A percentile compares a stretch with the other conserved stretches of the same genome.
These are phyloP conservation scores for Pestalotiopsis sp. DNA, from an alignment of 2,329 filamentous ascomycete species.

Conservation along the genomic window DNA sequence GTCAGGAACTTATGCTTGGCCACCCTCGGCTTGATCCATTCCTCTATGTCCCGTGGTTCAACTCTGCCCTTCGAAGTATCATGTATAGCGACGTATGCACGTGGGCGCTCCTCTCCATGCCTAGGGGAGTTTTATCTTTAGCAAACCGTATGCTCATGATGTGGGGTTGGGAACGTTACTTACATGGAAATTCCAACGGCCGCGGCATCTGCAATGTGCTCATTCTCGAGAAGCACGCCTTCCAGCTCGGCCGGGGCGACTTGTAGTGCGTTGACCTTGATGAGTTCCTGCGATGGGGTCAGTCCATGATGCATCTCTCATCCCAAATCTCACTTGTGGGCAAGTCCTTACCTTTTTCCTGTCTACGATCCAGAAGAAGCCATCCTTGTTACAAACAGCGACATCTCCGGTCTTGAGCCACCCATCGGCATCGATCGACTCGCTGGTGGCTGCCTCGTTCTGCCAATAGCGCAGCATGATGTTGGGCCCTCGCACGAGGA, in stretches of 20 bases:
- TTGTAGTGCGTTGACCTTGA: constrained; percentile 59
- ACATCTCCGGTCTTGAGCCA: constrained; percentile 63
- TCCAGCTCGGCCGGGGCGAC: constrained; percentile 61
- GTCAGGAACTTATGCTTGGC: constrained; percentile 52
- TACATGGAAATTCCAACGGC: constrained; percentile 53
- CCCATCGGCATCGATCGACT: constrained; percentile 48
- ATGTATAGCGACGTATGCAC: constrained; percentile 52
- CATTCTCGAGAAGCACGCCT: constrained; percentile 49
- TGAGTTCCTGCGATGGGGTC: constrained; percentile 46
- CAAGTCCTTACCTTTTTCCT: constrained; percentile 44
- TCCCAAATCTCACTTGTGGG: background rate
- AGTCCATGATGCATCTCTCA: constrained; percentile 2
- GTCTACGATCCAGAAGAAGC: constrained; percentile 53
- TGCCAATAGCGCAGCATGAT: constrained; percentile 60
- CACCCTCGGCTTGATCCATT: constrained; percentile 43
- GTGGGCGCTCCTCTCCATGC: constrained; percentile 49
- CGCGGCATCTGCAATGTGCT: constrained; percentile 54
- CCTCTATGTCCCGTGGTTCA: constrained; percentile 52
- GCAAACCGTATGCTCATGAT: background rate
- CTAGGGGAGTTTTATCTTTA: constrained; percentile 16
- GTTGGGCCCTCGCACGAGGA: constrained; percentile 55
- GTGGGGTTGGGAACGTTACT: constrained; percentile 17
- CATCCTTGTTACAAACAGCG: constrained; percentile 45
- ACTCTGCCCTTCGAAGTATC: constrained; percentile 44
- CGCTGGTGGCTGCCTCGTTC: constrained; percentile 53